Percentiles rank a stretch among this genome's conserved stretches.
These are phyloP conservation scores for Botrytis hyacinthi DNA, from an alignment of 2,329 filamentous ascomycete species.

Conservation along the genomic window DNA sequence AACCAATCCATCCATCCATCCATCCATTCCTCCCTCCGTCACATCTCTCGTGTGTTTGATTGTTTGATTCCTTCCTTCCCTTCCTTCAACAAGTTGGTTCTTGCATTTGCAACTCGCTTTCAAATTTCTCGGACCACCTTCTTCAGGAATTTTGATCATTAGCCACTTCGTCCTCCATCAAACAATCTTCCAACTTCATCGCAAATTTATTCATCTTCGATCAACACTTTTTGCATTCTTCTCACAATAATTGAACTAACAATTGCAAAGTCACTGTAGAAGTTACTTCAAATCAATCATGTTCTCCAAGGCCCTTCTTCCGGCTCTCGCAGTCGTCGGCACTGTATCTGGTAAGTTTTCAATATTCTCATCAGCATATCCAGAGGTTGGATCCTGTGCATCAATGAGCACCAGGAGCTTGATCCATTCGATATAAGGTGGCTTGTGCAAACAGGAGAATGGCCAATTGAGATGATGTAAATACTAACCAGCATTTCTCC, in stretches of 20 bases:
- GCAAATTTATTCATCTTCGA: slow-evolving; percentile 14
- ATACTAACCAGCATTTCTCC: not conserved
- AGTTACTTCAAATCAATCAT: slow-evolving; percentile 18
- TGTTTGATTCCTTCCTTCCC: slow-evolving; percentile 4
- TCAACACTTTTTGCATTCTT: slow-evolving; percentile 18
- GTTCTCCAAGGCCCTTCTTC: slow-evolving; percentile 18
- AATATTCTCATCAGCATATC: not conserved
- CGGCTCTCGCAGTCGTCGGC: slow-evolving; percentile 21
- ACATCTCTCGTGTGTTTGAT: not conserved
- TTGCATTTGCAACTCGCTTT: not conserved
- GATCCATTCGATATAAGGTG: not conserved
- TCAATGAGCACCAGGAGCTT: not conserved
- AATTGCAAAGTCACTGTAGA: slow-evolving; percentile 18
- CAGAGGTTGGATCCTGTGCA: not conserved
- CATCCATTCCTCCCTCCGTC: not conserved
- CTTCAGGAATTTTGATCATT: slow-evolving; percentile 4
- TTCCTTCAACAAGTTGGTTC: not conserved
- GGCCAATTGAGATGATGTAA: fast-evolving
- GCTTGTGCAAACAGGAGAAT: not conserved
- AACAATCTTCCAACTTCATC: not conserved
- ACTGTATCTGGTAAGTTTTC: slow-evolving; percentile 16
- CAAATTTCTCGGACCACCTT: not conserved
- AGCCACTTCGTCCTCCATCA: not conserved
- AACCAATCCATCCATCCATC: not conserved
- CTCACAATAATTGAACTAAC: slow-evolving; percentile 16